These are phyloP conservation scores for Pseudogymnoascus sp. DNA, from an alignment of 2,329 filamentous ascomycete species.

Conservation along the genomic window DNA sequence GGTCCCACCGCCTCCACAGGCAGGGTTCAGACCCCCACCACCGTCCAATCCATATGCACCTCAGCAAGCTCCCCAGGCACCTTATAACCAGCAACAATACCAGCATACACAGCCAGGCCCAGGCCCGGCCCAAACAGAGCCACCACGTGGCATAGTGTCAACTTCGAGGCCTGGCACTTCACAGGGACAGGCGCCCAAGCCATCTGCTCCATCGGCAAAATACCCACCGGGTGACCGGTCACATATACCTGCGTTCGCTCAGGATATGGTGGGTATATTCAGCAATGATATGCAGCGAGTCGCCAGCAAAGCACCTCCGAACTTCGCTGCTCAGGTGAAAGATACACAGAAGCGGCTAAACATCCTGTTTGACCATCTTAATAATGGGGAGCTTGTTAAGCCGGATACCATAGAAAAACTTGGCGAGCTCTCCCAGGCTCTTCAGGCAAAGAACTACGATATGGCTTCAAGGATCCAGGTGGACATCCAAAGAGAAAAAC, in stretches of 20 bases:
- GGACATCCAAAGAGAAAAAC: conserved; percentile 68
- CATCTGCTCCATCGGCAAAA: conserved; percentile 49
- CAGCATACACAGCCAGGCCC: conserved; percentile 41
- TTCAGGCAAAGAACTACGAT: conserved; percentile 63
- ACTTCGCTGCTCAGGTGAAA: conserved; percentile 80
- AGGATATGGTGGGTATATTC: conserved; percentile 73
- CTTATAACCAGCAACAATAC: conserved; percentile 34
- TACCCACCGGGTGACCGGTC: conserved; percentile 81
- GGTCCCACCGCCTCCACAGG: conserved; percentile 34
- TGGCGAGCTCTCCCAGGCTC: conserved; percentile 53
- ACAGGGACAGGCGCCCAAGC: conserved; percentile 37
- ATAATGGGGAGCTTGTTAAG: conserved; percentile 86
- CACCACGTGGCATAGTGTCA: conserved; percentile 35
- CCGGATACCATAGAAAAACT: conserved; percentile 66
- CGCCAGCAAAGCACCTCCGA: conserved; percentile 73
- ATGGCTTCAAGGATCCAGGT: conserved; percentile 61
- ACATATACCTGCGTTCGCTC: conserved; percentile 72
- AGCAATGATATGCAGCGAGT: conserved; percentile 81
- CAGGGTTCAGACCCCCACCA: conserved; percentile 37
- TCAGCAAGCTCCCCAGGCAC: conserved; percentile 14
- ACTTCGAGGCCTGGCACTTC: conserved; percentile 33
- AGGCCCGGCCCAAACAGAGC: conserved; percentile 28
- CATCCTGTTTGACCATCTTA: conserved; percentile 92
- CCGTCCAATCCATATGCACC: conserved; percentile 37
- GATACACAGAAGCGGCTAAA: conserved; percentile 90